Base-by-base conservation (phyloP, 805 yeast species). In the Saturnispora mendoncae region DNA sequence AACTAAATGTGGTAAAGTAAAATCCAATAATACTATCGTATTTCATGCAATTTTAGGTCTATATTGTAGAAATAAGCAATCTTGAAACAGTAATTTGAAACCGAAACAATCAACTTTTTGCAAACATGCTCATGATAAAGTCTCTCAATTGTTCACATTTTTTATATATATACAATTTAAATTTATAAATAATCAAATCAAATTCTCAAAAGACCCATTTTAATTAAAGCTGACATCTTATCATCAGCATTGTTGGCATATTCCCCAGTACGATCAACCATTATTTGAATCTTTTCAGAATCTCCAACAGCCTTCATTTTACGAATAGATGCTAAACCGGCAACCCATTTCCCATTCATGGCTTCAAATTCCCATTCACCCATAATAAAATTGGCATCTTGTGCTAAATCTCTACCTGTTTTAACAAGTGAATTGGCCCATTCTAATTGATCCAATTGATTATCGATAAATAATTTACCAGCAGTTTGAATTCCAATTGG, bases 401-500 rank as follows among this genome's bases (percentile, higher is more conserved):
- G n/a, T 6, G 27, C 38, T 4, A 28, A 18, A 12, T 33, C 38
- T 21, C 37, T 33, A 8, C 41, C 47, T 14, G 42, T 38, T 26
- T 47, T 47, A 12, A 26, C 18, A 19, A 28, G 28, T 10, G 31
- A 28, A 24, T 27, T 30, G 13, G 37, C 43, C 13, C 27, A 30
- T n/a, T 65, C 68, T 36, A 78, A 50, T 38, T 78, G 67, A 14
- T 65, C 52, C n/a, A 46, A 47, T 33, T 47, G 42, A 55, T 30
- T 63, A 52, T 26, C 49, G 10, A 44, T 44, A 21, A 55, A 27
- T 34, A 47, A 58, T 48, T 29, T 69, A 4, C 52, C 46, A 20
- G 60, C 43, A 10, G 36, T 54, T 29, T 64, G 60, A 21, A 68
- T 67, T 26, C 86, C 90, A 47, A 78, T 69, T 2, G 76, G 70